These are phyloP conservation scores for Melanogaster broomeanus DNA, from an alignment of 768 basidiomycete species.

Conservation along the genomic window DNA sequence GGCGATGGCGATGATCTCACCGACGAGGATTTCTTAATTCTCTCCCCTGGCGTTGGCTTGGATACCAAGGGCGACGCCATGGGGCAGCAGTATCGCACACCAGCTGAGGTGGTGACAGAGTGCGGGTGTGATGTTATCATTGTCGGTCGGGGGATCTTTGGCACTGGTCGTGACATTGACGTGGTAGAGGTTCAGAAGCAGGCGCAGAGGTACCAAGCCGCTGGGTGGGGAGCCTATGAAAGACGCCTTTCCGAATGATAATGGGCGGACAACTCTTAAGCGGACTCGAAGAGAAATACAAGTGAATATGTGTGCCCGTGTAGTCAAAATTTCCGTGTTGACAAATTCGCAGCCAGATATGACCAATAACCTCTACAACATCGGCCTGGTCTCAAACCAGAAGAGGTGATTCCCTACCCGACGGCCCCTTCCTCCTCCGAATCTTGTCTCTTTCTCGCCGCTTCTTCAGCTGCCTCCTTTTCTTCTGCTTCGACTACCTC, in stretches of 20 bases:
- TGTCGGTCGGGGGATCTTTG: conserved; percentile 94
- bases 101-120: conserved; percentile 75
- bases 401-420: conserved; percentile 1
- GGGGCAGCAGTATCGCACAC: conserved; percentile 96
- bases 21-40: conserved; percentile 82
- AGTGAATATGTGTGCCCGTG: conserved; percentile 5
- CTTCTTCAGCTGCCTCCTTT: conserved; percentile 61
- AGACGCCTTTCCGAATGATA: conserved; percentile 40
- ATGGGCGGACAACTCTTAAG: too few relatives aligned
- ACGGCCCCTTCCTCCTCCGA: conserved; percentile 8
- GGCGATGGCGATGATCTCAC: conserved; percentile 27
- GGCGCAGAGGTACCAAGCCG: conserved; percentile 81
- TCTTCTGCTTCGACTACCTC: conserved; percentile 96
- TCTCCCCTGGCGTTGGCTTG: conserved; percentile 92
- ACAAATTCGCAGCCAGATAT: neutral
- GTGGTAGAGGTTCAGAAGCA: conserved; percentile 49
- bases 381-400: neutral
- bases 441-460: conserved; percentile 20
- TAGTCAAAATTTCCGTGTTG: neutral
- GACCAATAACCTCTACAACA: neutral
- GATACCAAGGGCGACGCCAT: conserved; percentile 77
- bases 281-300: neutral
- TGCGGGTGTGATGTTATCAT: conserved; percentile 95
- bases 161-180: conserved; percentile 47
- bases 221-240: conserved; percentile 92